A percentile compares a stretch with the other conserved stretches of the same genome.
Conservation (phyloP, 164 flowering plant species). For the Echeveria elegans region DNA sequence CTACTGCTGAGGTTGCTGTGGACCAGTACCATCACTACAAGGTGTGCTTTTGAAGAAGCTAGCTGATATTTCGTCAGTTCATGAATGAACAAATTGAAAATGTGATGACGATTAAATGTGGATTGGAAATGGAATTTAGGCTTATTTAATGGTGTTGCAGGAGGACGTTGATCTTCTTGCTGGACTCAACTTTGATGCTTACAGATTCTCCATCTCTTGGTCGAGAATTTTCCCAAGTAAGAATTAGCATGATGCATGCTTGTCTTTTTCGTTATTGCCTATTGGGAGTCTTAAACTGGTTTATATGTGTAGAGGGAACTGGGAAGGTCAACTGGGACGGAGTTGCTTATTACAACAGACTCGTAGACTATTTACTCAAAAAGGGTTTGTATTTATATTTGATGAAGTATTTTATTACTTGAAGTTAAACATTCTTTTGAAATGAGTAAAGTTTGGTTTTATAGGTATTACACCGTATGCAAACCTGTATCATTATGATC, state of each 20-base stretch:
- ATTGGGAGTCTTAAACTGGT: neutral
- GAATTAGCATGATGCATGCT: constrained; percentile 18
- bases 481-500: constrained; percentile 60
- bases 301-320: constrained; percentile 30
- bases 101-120: too few relatives aligned
- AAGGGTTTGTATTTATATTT: constrained; percentile 24
- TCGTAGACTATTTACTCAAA: constrained; percentile 44
- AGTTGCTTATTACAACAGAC: constrained; percentile 42
- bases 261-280: neutral
- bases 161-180: constrained; percentile 56
- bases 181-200: constrained; percentile 41
- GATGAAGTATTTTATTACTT: neutral
- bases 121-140: neutral
- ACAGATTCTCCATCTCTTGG: constrained; percentile 77
- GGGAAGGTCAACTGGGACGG: constrained; percentile 50
- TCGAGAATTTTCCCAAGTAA: constrained; percentile 49
- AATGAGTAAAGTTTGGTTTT: neutral
- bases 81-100: too few relatives aligned
- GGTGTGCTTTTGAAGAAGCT: constrained; percentile 22
- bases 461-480: constrained; percentile 48
- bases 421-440: neutral
- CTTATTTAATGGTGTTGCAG: constrained; percentile 28
- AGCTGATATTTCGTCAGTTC: too few relatives aligned
- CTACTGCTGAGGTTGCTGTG: constrained; percentile 30
- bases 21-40: constrained; percentile 38